A percentile compares a stretch with the other conserved stretches of the same genome.
These are phyloP conservation scores for Vitellaria paradoxa DNA, from an alignment of 179 eudicot species.

Conservation along the genomic window DNA sequence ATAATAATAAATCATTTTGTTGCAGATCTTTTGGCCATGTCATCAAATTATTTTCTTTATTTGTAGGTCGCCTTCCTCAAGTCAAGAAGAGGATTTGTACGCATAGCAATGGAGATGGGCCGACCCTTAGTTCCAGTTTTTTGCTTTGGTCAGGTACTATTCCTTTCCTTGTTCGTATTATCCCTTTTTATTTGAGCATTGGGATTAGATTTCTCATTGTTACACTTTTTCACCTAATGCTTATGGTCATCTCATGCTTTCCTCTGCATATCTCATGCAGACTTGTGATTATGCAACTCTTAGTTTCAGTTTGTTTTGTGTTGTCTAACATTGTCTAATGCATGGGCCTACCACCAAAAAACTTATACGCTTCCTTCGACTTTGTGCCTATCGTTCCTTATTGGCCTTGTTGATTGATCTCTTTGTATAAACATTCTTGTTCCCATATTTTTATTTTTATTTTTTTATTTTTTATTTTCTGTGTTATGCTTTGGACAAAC, in stretches of 20 bases:
- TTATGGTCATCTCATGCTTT: neutral
- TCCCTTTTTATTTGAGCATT: neutral
- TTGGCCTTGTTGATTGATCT: neutral
- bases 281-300: neutral
- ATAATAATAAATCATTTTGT: neutral
- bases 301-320: neutral
- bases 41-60: neutral
- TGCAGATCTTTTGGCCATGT: neutral
- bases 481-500: neutral
- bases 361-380: neutral
- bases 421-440: neutral
- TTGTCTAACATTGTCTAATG: neutral
- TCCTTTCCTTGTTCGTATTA: neutral
- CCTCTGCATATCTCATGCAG: neutral
- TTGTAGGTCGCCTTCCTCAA: slow-evolving; percentile 62
- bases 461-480: neutral
- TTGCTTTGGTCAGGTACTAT: slow-evolving; percentile 84
- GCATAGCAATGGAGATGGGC: slow-evolving; percentile 79
- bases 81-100: slow-evolving; percentile 80
- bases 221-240: neutral
- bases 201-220: neutral
- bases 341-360: neutral
- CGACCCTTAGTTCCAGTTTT: slow-evolving; percentile 82
- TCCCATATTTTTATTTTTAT: too few relatives aligned
- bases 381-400: neutral